Conservation (phyloP, 208 protist species). For the Crithidia acanthocephali region DNA sequence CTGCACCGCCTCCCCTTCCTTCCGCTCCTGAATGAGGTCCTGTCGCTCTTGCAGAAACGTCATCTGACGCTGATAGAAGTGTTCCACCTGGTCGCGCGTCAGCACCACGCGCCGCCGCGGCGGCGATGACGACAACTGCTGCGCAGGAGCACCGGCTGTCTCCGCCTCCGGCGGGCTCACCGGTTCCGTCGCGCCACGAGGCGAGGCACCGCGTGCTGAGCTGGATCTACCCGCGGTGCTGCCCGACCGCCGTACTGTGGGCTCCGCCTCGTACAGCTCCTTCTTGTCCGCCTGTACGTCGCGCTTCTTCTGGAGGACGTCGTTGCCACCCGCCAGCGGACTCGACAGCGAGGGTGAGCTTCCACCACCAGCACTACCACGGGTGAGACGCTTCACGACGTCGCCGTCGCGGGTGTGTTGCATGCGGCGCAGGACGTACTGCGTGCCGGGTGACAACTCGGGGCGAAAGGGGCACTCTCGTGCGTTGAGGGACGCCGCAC, state of each 20-base stretch:
- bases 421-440: slow-evolving; percentile 47
- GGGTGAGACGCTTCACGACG: slow-evolving; percentile 71
- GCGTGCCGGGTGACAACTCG: slow-evolving; percentile 63
- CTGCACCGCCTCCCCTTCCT: slow-evolving; percentile 37
- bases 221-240: neutral
- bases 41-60: slow-evolving; percentile 27
- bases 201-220: neutral
- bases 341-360: neutral
- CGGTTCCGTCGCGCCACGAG: neutral
- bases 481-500: slow-evolving; percentile 18
- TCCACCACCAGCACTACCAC: no score
- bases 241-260: neutral
- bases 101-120: slow-evolving; percentile 1
- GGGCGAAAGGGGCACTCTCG: slow-evolving; percentile 70
- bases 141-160: neutral
- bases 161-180: neutral
- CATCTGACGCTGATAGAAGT: slow-evolving; percentile 70
- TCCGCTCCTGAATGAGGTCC: slow-evolving; percentile 30
- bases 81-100: slow-evolving; percentile 38
- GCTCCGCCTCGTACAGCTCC: slow-evolving; percentile 11
- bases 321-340: neutral
- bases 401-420: slow-evolving; percentile 46
- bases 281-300: neutral
- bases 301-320: neutral
- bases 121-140: no score